Base-by-base conservation (phyloP, 2,329 filamentous ascomycete genomes). In the Thelonectria olida region DNA sequence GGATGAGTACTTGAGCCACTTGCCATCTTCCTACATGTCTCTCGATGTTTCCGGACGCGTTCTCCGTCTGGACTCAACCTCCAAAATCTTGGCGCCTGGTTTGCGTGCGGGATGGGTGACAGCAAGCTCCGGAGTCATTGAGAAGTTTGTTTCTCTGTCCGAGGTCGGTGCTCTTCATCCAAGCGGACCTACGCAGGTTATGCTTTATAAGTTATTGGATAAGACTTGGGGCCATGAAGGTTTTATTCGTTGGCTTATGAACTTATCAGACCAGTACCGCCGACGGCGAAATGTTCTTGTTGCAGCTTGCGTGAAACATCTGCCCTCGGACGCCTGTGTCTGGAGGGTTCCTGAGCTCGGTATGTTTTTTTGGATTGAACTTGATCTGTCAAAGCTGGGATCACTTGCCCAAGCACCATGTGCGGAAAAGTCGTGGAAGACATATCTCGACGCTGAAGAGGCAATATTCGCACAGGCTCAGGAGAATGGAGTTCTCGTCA, bases 151-250 rank as follows among this genome's bases (percentile, higher is more conserved):
- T 62, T 88, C 90, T 38, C 91, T 94, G 78, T 87, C 88, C 61
- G 93, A 97, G 77, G 85, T 89, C 41, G 89, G 87, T 41, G 91
- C 88, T 36, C 92, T 97, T 75, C 91, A 90, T 36, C 92, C 94
- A 0, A 88, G 87, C 52, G 93, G 93, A 36, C 84, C 95, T 67
- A 87, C 90, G 0, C 93, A 97, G 79, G 81, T 93, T 15, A 81
- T 93, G 15, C 79, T 97, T 57, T 93, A 90, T 81, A 94, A 95
- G 79, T 82, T 97, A 19, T 82, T 97, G 3, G 93, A 97, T 66
- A 91, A 95, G 76, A 86, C 88, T 59, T 97, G 93, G 93, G 94
- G 93, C 36, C 94, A 97, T 73, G 82, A 85, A n/a, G 92, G 92
- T 3, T 97, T 94, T 73, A 77, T 97, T 31, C 84, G 90, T 71